These are phyloP conservation scores for Solidago caesia DNA, from an alignment of 129 eudicot species.

Conservation along the genomic window DNA sequence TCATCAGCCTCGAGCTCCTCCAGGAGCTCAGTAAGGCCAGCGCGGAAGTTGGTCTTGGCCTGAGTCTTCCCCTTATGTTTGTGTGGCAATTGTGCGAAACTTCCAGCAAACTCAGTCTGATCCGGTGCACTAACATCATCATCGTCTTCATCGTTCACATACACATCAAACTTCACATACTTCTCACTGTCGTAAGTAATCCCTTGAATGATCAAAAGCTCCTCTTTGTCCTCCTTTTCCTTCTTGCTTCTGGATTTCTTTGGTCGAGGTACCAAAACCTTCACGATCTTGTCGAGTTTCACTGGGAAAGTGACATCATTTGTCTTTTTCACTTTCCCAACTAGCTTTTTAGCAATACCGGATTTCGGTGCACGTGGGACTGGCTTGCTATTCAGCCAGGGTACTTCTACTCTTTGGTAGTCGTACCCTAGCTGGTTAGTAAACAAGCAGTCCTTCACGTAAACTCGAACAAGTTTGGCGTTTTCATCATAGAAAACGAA, in stretches of 20 bases:
- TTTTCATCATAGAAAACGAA: constrained; percentile 58
- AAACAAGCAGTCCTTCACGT: constrained; percentile 39
- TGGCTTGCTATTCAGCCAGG: constrained; percentile 49
- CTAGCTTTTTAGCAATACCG: constrained; percentile 25
- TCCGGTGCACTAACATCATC: constrained; percentile 50
- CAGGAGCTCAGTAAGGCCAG: constrained; percentile 52
- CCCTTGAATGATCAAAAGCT: constrained; percentile 48
- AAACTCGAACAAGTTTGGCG: constrained; percentile 46
- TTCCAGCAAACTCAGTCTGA: constrained; percentile 63
- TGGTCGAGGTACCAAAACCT: constrained; percentile 45
- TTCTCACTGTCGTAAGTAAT: constrained; percentile 41
- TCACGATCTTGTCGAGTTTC: constrained; percentile 45
- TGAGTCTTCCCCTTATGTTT: constrained; percentile 32
- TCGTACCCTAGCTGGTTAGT: constrained; percentile 41
- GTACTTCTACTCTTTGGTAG: constrained; percentile 44
- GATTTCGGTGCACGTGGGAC: constrained; percentile 37
- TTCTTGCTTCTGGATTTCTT: constrained; percentile 40
- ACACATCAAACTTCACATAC: constrained; percentile 60
- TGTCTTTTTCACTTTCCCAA: constrained; percentile 20
- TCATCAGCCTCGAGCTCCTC: constrained; percentile 60
- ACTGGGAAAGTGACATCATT: constrained; percentile 26
- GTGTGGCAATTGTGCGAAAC: constrained; percentile 53
- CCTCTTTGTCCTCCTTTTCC: constrained; percentile 53
- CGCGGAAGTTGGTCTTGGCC: constrained; percentile 42
- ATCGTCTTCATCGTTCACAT: constrained; percentile 57